Evolutionary conservation across 805 yeast genomes (phyloP), one percentile per base, ranked within the genome.

Genomic region (Candida caryicola): DNA sequence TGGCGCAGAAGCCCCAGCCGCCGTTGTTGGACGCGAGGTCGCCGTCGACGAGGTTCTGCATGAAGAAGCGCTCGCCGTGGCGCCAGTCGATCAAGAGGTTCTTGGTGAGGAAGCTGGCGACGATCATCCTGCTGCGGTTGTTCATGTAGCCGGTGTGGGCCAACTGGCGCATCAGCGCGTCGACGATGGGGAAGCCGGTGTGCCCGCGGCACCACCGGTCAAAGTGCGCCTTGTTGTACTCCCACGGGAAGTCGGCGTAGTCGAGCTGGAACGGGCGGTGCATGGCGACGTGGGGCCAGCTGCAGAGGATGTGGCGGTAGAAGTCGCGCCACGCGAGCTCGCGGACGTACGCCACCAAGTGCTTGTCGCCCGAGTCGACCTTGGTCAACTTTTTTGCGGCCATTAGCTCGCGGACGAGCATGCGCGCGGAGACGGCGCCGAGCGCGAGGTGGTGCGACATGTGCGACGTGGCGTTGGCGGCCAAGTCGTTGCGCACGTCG

Each of bases 301-400:
- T 61, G 37, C 64, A 59, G 35, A 74, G 44, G 5, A 73, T 63
- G 44, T 77, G 79, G 33, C 69, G 63, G 50, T 76, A 77, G 41
- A 76, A 77, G 48, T 77, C 82, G 47, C 82, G 64, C 76, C 80
- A 78, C 1, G 81, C 77, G 7, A 78, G 61, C 49, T 78, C 81
- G 26, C 80, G 65, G 19, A 76, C 60, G 60, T 73, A 77, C 28
- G 50, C 47, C 33, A 54, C 36, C 47, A 47, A 34, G 46, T 55
- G 43, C 48, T 59, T 39, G 38, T 54, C 29, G 12, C 57, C 57
- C n/a, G 32, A 32, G 25, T 37, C 36, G 17, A 35, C 23, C 7
- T 28, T 23, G 17, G 33, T 31, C 16, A 41, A 32, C 4, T 19
- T 17, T 14, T 41, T 33, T 6, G 31, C 34, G 3, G 30, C 30